These are phyloP conservation scores for Suhomyces pyralidae DNA, from an alignment of 805 yeast genomes.

Conservation along the genomic window DNA sequence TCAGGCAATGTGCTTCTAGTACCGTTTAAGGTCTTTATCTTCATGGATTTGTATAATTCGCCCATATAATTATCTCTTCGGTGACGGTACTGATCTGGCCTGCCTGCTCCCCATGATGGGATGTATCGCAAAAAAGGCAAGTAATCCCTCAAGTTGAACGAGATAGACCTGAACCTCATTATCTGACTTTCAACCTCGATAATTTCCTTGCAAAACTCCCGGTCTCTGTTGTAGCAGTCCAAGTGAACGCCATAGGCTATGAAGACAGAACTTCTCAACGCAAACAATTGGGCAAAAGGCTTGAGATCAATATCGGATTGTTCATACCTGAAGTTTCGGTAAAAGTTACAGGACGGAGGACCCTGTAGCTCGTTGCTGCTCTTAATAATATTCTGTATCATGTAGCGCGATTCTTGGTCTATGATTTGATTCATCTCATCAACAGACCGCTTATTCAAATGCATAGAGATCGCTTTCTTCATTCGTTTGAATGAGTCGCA, in stretches of 20 bases:
- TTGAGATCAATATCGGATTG: conserved; percentile 39
- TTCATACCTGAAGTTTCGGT: conserved; percentile 6
- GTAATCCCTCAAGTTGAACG: conserved; percentile 54
- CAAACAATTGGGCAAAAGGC: conserved; percentile 46
- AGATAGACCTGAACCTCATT: conserved; percentile 55
- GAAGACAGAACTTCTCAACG: conserved; percentile 47
- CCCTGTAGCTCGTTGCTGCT: conserved; percentile 12
- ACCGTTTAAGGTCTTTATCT: neutral
- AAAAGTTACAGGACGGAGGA: conserved; percentile 19
- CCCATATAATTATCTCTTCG: conserved; percentile 51
- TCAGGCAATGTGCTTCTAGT: neutral
- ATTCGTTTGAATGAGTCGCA: conserved; percentile 45
- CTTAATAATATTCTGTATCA: conserved; percentile 15
- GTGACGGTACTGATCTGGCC: conserved; percentile 24
- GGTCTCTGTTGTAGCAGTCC: conserved; percentile 38
- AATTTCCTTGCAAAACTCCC: conserved; percentile 47
- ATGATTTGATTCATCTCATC: conserved; percentile 31
- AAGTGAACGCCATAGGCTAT: conserved; percentile 53
- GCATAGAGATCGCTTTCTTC: conserved; percentile 47
- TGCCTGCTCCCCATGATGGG: conserved; percentile 14
- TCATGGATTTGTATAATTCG: conserved; percentile 20
- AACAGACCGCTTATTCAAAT: conserved; percentile 39
- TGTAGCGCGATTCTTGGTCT: conserved; percentile 32
- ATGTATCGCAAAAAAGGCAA: conserved; percentile 43
- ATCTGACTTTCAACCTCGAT: conserved; percentile 55